These are phyloP conservation scores for Citrus trifoliata DNA, from an alignment of 345 rosid species.

Conservation along the genomic window DNA sequence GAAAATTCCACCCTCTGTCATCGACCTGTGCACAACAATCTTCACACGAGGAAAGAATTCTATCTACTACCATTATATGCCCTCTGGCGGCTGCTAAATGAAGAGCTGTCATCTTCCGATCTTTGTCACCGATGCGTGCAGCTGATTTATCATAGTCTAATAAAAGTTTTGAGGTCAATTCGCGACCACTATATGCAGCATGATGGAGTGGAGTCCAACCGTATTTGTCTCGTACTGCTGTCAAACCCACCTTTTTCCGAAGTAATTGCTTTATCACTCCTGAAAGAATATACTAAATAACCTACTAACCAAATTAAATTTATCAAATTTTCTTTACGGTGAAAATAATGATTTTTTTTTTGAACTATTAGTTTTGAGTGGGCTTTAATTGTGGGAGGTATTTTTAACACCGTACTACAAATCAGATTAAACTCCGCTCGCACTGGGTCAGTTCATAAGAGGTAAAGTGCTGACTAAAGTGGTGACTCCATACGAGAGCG, in stretches of 20 bases:
- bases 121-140: neutral
- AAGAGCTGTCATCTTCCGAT: constrained; percentile 2
- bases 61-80: fast-evolving
- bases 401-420: too few relatives aligned
- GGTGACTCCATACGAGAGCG: too few relatives aligned
- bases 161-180: neutral
- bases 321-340: too few relatives aligned
- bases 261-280: neutral
- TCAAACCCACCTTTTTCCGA: neutral
- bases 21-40: neutral
- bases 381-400: too few relatives aligned
- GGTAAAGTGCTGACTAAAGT: too few relatives aligned
- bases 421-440: too few relatives aligned
- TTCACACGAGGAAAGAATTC: neutral
- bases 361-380: too few relatives aligned
- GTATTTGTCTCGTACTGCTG: neutral
- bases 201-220: constrained; percentile 7
- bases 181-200: neutral
- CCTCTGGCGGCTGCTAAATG: neutral
- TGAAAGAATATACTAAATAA: too few relatives aligned
- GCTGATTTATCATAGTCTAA: neutral
- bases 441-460: too few relatives aligned
- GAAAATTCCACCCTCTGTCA: neutral
- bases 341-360: too few relatives aligned
- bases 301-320: too few relatives aligned